Evolutionary conservation across 805 yeast genomes (phyloP), one percentile per base, ranked within the genome.

Genomic region (Suhomyces kilbournensis): DNA sequence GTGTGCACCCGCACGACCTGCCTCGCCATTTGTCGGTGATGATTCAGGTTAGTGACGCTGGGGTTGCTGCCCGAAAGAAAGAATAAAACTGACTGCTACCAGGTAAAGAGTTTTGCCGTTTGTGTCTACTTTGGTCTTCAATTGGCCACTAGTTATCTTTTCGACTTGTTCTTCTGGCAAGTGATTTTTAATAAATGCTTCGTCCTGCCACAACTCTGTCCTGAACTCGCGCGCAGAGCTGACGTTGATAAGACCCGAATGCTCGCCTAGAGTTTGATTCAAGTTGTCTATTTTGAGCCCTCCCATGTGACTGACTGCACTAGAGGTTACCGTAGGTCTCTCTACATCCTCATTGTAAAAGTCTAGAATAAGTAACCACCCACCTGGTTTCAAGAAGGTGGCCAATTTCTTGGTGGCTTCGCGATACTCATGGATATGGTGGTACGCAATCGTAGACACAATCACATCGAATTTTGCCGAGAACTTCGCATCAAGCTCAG

Each of bases 361-460:
- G 52, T 76, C 80, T 20, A 70, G 49, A 10, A 75, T 64, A 38
- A 69, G 62, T 25, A 75, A 56, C 57, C 62, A 59, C 2, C 79
- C 80, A 3, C 66, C 67, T 0, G 65, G 63, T 14, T 55, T 62
- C 51, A 76, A 64, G 52, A 74, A 70, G 4, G 65, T 56, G 7
- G 65, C 62, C 52, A 76, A 57, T 51, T 63, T 65, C 52, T 55
- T 54, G 9, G 74, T 67, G 8, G 72, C 66, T 2, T 57, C 59
- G 17, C 60, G 58, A 47, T 69, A 65, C 46, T 69, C 61, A 10
- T 68, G 62, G 14, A 76, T 53, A 54, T 76, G 80, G 54, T 76
- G 79, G 53, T 67, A 74, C 1, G 76, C 60, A 19, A 72, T 58
- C 1, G 78, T 70, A 47, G 76, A 71, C 1, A 63, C 51, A 22